Base-by-base conservation (phyloP, 441 rosid species). In the Arabidopsis hybrid region DNA sequence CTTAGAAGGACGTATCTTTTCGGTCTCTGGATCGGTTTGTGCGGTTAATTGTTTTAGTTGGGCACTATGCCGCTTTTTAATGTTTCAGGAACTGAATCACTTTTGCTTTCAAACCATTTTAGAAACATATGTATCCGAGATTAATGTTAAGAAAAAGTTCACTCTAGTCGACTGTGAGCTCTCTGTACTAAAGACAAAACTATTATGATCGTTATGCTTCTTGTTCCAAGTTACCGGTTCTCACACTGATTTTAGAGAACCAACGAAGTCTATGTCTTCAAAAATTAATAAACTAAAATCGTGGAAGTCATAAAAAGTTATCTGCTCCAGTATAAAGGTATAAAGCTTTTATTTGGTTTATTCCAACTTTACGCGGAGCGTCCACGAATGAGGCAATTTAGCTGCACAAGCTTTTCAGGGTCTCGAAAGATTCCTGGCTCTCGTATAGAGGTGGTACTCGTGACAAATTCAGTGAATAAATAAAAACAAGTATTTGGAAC, bases 401-500 rank as follows among this genome's bases (percentile, higher is more conserved):
- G 60, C 42, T 49, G 72, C 78, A 66, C 71, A 47, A 39, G 29
- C 29, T 26, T 2, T 26, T 2, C 29, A 26, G 29, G 67, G 62
- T 42, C 49, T 13, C 7, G 8, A 53, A 61, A 39, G 47, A 35
- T 5, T 55, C 51, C 31, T 59, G 34, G 34, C 73, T 74, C 26
- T 65, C 4, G 65, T 74, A 32, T 52, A 62, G 18, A 18, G 39
- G 26, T 51, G 34, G 4, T 46, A 46, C 73, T 66, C 51, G 69
- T 42, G 34, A 67, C 35, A 65, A 29, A 10, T 46, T 53, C 43
- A 43, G 64, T 47, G 52, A 8, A 58, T 0, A 36, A 7, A 61
- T 13, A 36, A 36, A 57, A 76, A 57, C 39, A 76, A 64, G 75
- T 70, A 64, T 57, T 47, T 32, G 39, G 67, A 58, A 69, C 80